Evolutionary conservation across 2,329 filamentous ascomycete genomes (phyloP), one percentile per base, ranked within the genome.

Genomic region (Fusarium piperis): DNA sequence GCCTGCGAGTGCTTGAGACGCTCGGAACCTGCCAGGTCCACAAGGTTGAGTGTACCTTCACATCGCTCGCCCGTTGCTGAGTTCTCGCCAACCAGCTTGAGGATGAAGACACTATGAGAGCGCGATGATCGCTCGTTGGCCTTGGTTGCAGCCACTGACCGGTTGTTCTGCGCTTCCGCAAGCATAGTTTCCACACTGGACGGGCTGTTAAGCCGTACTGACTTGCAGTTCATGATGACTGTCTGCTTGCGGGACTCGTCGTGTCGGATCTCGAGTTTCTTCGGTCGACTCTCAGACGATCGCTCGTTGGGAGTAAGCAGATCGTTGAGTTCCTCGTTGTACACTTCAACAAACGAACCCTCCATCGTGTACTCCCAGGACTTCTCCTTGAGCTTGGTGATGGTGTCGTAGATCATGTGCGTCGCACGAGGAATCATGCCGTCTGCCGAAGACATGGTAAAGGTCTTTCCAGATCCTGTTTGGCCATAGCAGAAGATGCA

Each of bases 401-500:
- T 93, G 44, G 94, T 96, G 61, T 93, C 89, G 80, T 98, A 98
- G 71, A 99, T 97, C 85, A 98, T 95, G 73, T 93, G 90, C 9
- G 97, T 96, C 4, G 96, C 95, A 9, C 93, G 90, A 2, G 96
- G 95, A 65, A 99, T 99, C 92, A 99, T 98, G 73, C 96, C 96
- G 75, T 98, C 94, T 2, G 85, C 82, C 1, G 92, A 93, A 11
- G 93, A 97, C 96, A 99, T 99, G 5, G 96, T 98, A 79, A 92
- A 93, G 0, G 96, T 99, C 86, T 99, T 99, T 67, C 96, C 96
- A 18, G 95, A 96, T 4, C 96, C 96, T 0, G 96, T 99, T 81
- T 99, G 96, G 46, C 96, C 96, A 78, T 99, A 99, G 79, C 95
- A 98, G 83, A 99, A 97, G 70, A 99, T 98, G 82, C 95, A 98